These are phyloP conservation scores for Yarrowia sp. DNA, from an alignment of 805 yeast species.

Conservation along the genomic window DNA sequence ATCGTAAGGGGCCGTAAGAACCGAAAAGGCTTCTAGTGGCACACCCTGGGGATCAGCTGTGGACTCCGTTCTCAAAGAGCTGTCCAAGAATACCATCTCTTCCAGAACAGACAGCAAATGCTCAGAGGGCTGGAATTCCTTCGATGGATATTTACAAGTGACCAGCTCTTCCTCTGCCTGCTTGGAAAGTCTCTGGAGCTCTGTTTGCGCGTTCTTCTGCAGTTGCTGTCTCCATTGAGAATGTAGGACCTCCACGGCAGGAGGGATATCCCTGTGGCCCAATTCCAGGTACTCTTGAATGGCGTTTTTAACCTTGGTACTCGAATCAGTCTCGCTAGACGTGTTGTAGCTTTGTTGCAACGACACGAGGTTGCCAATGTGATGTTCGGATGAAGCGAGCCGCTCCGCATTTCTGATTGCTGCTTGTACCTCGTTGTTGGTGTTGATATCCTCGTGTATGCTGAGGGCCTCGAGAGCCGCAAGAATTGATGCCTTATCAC, in stretches of 20 bases:
- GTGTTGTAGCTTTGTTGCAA: not conserved
- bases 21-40: slow-evolving; percentile 40
- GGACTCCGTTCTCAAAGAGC: not conserved
- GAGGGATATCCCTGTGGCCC: not conserved
- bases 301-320: not conserved
- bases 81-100: slow-evolving; percentile 1
- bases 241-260: not conserved
- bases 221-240: slow-evolving; percentile 7
- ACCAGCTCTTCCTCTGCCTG: not conserved
- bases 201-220: not conserved
- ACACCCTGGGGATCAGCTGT: slow-evolving; percentile 7
- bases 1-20: slow-evolving; percentile 47
- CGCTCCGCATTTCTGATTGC: slow-evolving; percentile 1
- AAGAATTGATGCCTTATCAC: not conserved
- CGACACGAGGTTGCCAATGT: not conserved
- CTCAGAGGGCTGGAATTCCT: slow-evolving; percentile 1
- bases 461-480: slow-evolving; percentile 11
- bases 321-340: not conserved
- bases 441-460: not conserved
- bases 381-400: slow-evolving; percentile 8
- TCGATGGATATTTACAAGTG: slow-evolving; percentile 5
- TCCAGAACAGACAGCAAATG: not conserved
- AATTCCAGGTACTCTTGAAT: slow-evolving; percentile 9
- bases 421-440: not conserved
- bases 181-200: not conserved